Conservation (phyloP, 1,139 yeast genomes). For the Tardiomyces digboiensis region DNA sequence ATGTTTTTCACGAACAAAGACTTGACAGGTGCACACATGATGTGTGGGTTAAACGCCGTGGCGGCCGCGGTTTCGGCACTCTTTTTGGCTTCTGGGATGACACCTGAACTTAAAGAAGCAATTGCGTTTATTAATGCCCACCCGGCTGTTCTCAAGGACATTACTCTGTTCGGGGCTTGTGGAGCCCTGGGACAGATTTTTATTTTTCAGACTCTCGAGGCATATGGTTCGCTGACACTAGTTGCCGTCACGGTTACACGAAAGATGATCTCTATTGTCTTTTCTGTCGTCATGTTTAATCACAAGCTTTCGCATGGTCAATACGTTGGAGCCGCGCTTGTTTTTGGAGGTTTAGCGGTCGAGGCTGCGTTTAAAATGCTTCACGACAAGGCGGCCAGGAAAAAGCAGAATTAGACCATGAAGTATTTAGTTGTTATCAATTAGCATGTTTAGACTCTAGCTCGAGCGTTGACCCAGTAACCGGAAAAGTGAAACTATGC, state of each 20-base stretch:
- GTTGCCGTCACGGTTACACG: conserved; percentile 95
- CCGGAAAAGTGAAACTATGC: no score
- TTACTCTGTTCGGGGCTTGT: conserved; percentile 58
- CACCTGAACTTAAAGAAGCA: conserved; percentile 44
- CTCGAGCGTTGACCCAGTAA: no score
- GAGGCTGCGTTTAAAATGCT: conserved; percentile 37
- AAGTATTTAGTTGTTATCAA: no score
- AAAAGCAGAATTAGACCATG: no score
- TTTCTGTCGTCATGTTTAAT: conserved; percentile 80
- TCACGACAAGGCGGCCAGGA: neutral
- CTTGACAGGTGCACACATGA: conserved; percentile 73
- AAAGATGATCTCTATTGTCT: conserved; percentile 89
- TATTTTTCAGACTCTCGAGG: conserved; percentile 73
- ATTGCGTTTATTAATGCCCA: conserved; percentile 36
- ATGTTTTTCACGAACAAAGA: conserved; percentile 42
- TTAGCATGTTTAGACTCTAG: no score
- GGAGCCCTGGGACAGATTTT: conserved; percentile 94
- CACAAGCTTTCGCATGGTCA: conserved; percentile 56
- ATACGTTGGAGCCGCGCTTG: conserved; percentile 71
- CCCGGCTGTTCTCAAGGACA: conserved; percentile 46
- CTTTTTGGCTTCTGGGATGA: conserved; percentile 31
- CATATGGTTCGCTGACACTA: conserved; percentile 73
- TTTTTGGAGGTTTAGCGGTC: conserved; percentile 70
- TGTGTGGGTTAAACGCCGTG: conserved; percentile 70
- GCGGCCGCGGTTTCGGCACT: conserved; percentile 32